A percentile compares a stretch with the other conserved stretches of the same genome.
Evolutionary conservation across 1,139 yeast species (phyloP).

Genomic region (Taiozyma sp.): DNA sequence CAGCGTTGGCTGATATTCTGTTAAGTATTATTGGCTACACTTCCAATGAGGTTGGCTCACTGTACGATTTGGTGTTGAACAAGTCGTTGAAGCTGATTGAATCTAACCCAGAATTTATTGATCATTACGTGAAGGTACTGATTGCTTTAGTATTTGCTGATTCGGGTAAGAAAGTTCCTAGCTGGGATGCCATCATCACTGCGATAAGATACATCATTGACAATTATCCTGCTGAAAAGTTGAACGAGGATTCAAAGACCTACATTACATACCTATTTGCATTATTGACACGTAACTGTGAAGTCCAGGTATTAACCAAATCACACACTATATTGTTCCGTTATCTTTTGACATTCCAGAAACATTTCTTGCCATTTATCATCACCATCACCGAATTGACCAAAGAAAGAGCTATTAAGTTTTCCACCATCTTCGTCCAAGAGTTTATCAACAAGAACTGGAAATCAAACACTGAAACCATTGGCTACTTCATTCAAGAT

Average conservation of each 20-base stretch:
- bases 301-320: conserved; percentile 43
- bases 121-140: conserved; percentile 25
- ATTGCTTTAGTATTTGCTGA: conserved; percentile 54
- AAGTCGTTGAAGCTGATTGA: conserved; percentile 22
- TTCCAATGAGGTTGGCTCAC: conserved; percentile 42
- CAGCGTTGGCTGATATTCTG: conserved; percentile 54
- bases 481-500: conserved; percentile 41
- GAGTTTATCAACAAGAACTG: conserved; percentile 40
- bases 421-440: conserved; percentile 39
- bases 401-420: conserved; percentile 39
- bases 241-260: conserved; percentile 21
- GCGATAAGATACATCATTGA: conserved; percentile 10
- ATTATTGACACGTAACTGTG: conserved; percentile 54
- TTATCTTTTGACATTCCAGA: conserved; percentile 22
- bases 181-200: conserved; percentile 25
- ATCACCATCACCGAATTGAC: conserved; percentile 40
- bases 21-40: conserved; percentile 62
- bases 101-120: conserved; percentile 5
- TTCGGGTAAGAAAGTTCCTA: conserved; percentile 54
- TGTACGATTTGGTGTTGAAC: conserved; percentile 35
- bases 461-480: conserved; percentile 28
- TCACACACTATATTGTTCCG: conserved; percentile 40
- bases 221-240: conserved; percentile 9
- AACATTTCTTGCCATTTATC: conserved; percentile 42
- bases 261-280: conserved; percentile 33